Percentiles rank a stretch among this genome's conserved stretches.
Conservation (phyloP, 202 grass and related monocot species). For the Cymbopogon flexuosus region DNA sequence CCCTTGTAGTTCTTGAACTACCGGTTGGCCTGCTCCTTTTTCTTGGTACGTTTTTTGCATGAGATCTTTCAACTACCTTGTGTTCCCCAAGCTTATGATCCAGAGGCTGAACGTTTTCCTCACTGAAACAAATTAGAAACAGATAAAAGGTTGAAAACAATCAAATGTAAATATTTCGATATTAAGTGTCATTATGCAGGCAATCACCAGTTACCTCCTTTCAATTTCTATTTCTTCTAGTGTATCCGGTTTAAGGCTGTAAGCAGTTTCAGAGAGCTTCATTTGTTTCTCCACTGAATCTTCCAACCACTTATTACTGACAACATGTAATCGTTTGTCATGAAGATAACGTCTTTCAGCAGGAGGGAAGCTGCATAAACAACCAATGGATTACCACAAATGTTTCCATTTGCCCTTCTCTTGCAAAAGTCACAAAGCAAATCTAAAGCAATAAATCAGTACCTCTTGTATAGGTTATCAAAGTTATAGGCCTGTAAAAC, state of each 20-base stretch:
- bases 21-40: constrained; percentile 50
- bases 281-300: constrained; percentile 68
- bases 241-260: constrained; percentile 79
- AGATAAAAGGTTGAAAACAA: constrained; percentile 21
- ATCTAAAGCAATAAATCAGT: constrained; percentile 33
- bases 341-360: constrained; percentile 57
- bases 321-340: constrained; percentile 72
- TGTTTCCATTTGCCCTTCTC: not conserved
- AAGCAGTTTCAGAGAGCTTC: constrained; percentile 62
- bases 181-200: not conserved
- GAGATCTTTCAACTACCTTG: constrained; percentile 9
- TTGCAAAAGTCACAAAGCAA: constrained; percentile 20
- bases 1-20: constrained; percentile 40
- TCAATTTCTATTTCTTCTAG: constrained; percentile 64
- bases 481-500: constrained; percentile 59
- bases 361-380: constrained; percentile 62
- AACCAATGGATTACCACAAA: not conserved
- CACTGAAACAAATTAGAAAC: constrained; percentile 40
- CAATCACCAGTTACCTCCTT: constrained; percentile 51
- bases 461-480: constrained; percentile 84
- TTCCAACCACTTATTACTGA: constrained; percentile 74
- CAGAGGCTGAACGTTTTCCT: constrained; percentile 30
- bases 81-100: constrained; percentile 33
- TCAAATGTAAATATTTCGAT: constrained; percentile 10
- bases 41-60: constrained; percentile 39